Evolutionary conservation across 2,329 filamentous ascomycete species (phyloP).

Genomic region (Neofusicoccum sp.): DNA sequence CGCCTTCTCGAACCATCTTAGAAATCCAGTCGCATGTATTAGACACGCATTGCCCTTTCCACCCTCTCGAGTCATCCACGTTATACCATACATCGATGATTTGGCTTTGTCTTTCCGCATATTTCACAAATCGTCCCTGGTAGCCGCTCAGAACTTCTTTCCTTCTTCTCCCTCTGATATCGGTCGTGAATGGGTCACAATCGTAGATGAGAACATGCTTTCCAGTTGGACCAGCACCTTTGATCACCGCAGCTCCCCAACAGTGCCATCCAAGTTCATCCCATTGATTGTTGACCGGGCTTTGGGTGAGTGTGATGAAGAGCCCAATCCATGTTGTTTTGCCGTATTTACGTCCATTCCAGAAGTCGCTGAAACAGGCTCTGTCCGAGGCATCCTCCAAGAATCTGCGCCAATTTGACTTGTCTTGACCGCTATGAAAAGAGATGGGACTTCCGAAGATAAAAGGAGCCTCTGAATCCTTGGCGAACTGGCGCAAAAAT

Average conservation of each 20-base stretch:
- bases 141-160: background rate
- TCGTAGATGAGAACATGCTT: slow-evolving; percentile 3
- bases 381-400: background rate
- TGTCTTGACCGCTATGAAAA: background rate
- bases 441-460: background rate
- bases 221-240: background rate
- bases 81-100: background rate
- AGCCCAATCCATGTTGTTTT: background rate
- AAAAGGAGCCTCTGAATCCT: background rate
- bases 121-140: background rate
- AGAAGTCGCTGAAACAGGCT: slow-evolving; percentile 2
- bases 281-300: background rate
- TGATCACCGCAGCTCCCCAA: background rate
- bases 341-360: background rate
- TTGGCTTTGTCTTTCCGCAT: background rate
- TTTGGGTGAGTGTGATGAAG: background rate
- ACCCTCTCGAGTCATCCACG: background rate
- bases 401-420: background rate
- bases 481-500: background rate
- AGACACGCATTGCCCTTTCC: background rate
- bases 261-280: background rate
- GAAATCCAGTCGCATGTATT: background rate
- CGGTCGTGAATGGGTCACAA: background rate
- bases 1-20: background rate
- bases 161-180: background rate